These are phyloP conservation scores for Candida easanensis DNA, from an alignment of 805 yeast species.

Conservation along the genomic window DNA sequence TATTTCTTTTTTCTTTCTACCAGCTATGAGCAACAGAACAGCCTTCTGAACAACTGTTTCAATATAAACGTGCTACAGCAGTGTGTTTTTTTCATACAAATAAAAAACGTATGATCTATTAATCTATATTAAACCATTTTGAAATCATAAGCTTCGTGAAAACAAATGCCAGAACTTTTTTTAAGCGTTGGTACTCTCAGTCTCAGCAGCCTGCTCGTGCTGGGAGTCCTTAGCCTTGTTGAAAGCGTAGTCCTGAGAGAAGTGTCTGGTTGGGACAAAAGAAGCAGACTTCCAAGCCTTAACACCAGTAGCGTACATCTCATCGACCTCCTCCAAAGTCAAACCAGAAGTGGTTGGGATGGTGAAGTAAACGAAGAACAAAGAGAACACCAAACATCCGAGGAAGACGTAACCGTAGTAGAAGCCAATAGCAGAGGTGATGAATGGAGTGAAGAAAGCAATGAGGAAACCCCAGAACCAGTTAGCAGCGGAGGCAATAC, in stretches of 20 bases:
- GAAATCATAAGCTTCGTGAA: not conserved
- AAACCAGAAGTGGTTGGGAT: conserved; percentile 81
- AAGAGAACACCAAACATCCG: conserved; percentile 56
- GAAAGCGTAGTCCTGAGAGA: conserved; percentile 24
- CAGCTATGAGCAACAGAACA: not conserved
- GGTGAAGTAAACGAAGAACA: conserved; percentile 69
- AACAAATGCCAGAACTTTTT: not conserved
- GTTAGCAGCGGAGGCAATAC: conserved; percentile 60
- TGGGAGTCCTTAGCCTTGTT: conserved; percentile 25
- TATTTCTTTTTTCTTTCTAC: not conserved
- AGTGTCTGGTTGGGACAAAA: conserved; percentile 48
- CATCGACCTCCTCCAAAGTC: conserved; percentile 79
- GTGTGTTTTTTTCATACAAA: not conserved
- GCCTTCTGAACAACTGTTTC: not conserved
- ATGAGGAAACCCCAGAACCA: conserved; percentile 70
- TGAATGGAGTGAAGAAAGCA: conserved; percentile 68
- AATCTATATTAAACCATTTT: conserved; percentile 1
- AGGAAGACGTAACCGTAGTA: conserved; percentile 65
- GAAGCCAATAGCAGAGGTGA: conserved; percentile 64
- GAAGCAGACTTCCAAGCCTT: conserved; percentile 45
- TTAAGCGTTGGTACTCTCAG: conserved; percentile 3
- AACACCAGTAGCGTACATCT: conserved; percentile 42
- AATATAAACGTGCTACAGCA: not conserved
- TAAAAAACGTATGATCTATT: not conserved
- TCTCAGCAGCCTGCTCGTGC: conserved; percentile 12